Conservation (phyloP, 257 asterid species). For the Vinca minor region DNA sequence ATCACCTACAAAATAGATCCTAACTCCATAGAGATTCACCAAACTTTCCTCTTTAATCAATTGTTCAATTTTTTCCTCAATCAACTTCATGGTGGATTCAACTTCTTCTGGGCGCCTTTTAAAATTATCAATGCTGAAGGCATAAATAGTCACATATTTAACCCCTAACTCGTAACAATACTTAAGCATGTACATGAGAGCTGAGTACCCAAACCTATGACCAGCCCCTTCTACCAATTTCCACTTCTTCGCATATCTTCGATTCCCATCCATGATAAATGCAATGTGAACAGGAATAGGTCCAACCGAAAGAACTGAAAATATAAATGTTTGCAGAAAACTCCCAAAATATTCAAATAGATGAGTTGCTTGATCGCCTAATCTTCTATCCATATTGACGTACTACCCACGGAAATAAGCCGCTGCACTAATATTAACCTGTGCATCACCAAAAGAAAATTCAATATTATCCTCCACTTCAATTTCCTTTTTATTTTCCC, state of each 20-base stretch:
- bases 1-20: slow-evolving; percentile 57
- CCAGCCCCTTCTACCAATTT: slow-evolving; percentile 38
- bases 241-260: slow-evolving; percentile 57
- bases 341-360: slow-evolving; percentile 7
- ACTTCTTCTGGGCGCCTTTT: slow-evolving; percentile 74
- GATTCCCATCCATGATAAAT: slow-evolving; percentile 80
- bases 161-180: slow-evolving; percentile 62
- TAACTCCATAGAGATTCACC: slow-evolving; percentile 51
- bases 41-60: slow-evolving; percentile 47
- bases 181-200: slow-evolving; percentile 52
- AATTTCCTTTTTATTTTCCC: neutral
- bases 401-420: neutral
- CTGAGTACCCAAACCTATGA: slow-evolving; percentile 34
- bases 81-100: slow-evolving; percentile 59
- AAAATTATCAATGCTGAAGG: slow-evolving; percentile 82
- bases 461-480: slow-evolving; percentile 1
- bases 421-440: neutral
- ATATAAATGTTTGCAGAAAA: slow-evolving; percentile 17
- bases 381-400: slow-evolving; percentile 16
- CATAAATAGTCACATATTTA: slow-evolving; percentile 52
- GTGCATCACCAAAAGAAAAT: neutral
- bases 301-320: slow-evolving; percentile 43
- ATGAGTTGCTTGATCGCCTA: slow-evolving; percentile 5
- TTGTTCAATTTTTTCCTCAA: slow-evolving; percentile 60
- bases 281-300: slow-evolving; percentile 64